A percentile compares a stretch with the other conserved stretches of the same genome.
phyloP scores from a whole-genome alignment of 2,329 filamentous ascomycete species.

The Diaporthe sp. region DNA sequence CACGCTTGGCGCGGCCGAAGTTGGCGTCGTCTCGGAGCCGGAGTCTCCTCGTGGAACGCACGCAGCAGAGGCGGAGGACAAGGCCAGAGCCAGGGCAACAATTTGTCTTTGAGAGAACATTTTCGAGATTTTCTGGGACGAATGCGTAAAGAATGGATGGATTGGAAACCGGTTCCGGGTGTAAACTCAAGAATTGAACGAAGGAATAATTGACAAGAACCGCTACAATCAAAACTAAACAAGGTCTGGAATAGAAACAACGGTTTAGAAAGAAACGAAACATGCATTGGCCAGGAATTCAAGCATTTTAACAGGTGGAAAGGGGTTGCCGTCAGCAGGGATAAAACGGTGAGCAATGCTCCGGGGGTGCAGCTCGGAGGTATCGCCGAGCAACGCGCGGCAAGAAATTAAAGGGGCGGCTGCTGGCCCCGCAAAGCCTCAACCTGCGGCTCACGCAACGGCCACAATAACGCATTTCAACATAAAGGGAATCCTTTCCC shows the following conservation, averaged over 20 bases:
- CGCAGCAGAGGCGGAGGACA: slow-evolving; percentile 29
- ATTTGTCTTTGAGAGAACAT: slow-evolving; percentile 32
- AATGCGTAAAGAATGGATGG: slow-evolving; percentile 3
- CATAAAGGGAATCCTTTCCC: slow-evolving; percentile 4
- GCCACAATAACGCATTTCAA: background rate
- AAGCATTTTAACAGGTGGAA: slow-evolving; percentile 21
- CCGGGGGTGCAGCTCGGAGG: slow-evolving; percentile 1
- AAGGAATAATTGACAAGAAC: background rate
- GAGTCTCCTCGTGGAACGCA: slow-evolving; percentile 25
- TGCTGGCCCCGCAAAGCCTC: slow-evolving; percentile 9
- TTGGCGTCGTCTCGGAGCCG: slow-evolving; percentile 9
- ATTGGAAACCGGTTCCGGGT: slow-evolving; percentile 25
- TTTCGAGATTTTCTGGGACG: background rate
- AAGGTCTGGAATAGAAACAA: slow-evolving; percentile 11
- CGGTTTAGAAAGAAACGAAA: background rate
- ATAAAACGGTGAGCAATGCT: slow-evolving; percentile 1
- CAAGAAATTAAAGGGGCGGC: slow-evolving; percentile 17
- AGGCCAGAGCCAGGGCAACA: slow-evolving; percentile 20
- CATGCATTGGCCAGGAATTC: slow-evolving; percentile 9
- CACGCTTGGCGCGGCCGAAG: background rate
- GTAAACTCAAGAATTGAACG: background rate
- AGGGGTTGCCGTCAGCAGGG: slow-evolving; percentile 6
- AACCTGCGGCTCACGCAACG: background rate
- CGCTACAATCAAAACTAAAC: slow-evolving; percentile 7
- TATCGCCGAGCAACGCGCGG: slow-evolving; percentile 15